Percentiles rank a stretch among this genome's conserved stretches.
Evolutionary conservation across 169 alveolate species (phyloP).

Genomic region (Blepharisma undulans): DNA sequence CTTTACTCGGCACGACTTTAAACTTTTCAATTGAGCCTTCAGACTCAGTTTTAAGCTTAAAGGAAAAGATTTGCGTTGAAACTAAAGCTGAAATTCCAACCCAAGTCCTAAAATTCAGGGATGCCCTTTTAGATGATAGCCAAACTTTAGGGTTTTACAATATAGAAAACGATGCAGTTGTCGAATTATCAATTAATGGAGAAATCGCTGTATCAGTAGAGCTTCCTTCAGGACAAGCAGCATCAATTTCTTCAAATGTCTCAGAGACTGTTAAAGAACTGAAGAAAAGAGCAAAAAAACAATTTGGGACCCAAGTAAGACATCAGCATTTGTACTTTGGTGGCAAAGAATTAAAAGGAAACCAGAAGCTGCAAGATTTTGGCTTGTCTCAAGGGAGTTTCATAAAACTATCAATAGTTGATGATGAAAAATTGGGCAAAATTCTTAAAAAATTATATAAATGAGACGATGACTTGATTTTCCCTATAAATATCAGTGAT

Average conservation of each 20-base stretch:
- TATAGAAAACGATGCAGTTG: not conserved
- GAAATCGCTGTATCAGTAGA: not conserved
- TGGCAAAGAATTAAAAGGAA: not conserved
- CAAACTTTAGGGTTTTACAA: not conserved
- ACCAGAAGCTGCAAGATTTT: not conserved
- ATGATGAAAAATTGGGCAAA: not conserved
- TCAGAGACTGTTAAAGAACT: not conserved
- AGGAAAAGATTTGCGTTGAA: not conserved
- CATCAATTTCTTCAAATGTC: not conserved
- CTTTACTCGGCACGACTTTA: not conserved
- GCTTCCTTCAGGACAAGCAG: not conserved
- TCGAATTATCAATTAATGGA: not conserved
- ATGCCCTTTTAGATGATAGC: not conserved
- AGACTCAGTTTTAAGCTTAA: not conserved
- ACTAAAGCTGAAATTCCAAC: not conserved
- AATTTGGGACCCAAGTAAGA: not conserved
- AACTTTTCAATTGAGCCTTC: not conserved
- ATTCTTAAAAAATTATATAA: not conserved
- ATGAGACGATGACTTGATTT: not conserved
- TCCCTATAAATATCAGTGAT: not conserved
- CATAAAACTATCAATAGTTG: not conserved
- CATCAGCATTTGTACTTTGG: not conserved
- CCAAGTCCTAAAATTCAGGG: not conserved
- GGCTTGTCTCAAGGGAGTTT: not conserved
- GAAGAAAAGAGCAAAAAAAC: not conserved